Evolutionary conservation across 129 eudicot species (phyloP), one percentile per base, ranked within the genome.

Genomic region (Artemisia annua): DNA sequence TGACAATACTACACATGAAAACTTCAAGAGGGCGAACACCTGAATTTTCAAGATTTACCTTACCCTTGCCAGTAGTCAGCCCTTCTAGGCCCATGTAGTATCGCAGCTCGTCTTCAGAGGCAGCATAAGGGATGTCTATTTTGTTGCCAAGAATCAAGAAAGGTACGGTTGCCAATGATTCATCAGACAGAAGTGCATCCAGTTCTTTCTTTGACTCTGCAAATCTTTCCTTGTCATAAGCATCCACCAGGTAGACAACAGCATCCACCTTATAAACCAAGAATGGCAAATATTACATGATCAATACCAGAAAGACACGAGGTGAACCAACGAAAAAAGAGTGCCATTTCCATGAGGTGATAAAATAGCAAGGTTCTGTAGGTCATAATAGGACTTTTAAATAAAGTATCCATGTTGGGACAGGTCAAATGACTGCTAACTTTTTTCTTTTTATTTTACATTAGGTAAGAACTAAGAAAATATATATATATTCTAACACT

Each of bases 1-100:
- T 78, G 10, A 91, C 97, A 68, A 92, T 88, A 83, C 97, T 92
- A 82, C 97, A 92, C 97, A 92, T 92, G 94, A 88, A 92, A 4
- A 92, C 91, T 86, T 92, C 97, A 18, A 92, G 86, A 2, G 97
- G 96, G 2, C 97, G 96, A 24, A 92, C 91, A 53, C 80, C 79
- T 0, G 94, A 79, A 17, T 83, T 89, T 7, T 85, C 85, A 67
- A 89, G 81, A 57, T 89, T 87, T 7, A 89, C 96, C 83, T 81
- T 89, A 1, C 97, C 97, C 77, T 92, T 92, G 61, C 97, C 97
- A 0, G 98, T 85, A 15, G 96, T 92, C 71, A 92, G 71, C 58
- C 87, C 88, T 11, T 80, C 76, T 62, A 92, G 83, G 1, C 98
- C 98, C 83, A 92, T 39, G 67, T 63, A 78, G 70, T 83, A 83